Percentiles rank a stretch among this genome's conserved stretches.
Conservation (phyloP, 2,329 filamentous ascomycete species). For the Hymenoscyphus linearis region DNA sequence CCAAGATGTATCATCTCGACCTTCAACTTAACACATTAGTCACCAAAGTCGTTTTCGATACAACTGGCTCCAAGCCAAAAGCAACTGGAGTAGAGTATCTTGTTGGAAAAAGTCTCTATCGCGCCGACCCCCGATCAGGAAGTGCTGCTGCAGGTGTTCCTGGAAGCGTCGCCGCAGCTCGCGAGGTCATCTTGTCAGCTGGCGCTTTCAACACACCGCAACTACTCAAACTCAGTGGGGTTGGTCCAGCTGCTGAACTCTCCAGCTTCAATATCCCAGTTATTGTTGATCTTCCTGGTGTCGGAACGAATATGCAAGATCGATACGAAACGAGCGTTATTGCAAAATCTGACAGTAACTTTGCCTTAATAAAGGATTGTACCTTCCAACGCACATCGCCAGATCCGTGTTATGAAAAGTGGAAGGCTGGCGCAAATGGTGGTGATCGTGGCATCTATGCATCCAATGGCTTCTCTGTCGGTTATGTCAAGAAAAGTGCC, state of each 20-base stretch:
- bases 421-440: slow-evolving; percentile 17
- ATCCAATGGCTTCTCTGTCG: slow-evolving; percentile 49
- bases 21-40: slow-evolving; percentile 28
- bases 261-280: slow-evolving; percentile 42
- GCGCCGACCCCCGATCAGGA: slow-evolving; percentile 38
- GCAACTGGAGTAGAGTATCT: slow-evolving; percentile 40
- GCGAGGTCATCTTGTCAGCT: slow-evolving; percentile 44
- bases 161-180: slow-evolving; percentile 30
- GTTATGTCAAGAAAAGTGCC: slow-evolving; percentile 28
- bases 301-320: slow-evolving; percentile 54
- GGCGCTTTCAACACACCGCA: slow-evolving; percentile 43
- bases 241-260: slow-evolving; percentile 38
- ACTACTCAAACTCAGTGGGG: slow-evolving; percentile 41
- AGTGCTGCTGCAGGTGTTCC: slow-evolving; percentile 13
- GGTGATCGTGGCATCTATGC: slow-evolving; percentile 20
- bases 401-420: slow-evolving; percentile 11
- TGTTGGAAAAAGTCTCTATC: slow-evolving; percentile 38
- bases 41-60: slow-evolving; percentile 37
- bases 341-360: slow-evolving; percentile 37
- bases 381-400: slow-evolving; percentile 33
- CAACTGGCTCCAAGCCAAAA: slow-evolving; percentile 22
- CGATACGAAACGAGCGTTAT: slow-evolving; percentile 45
- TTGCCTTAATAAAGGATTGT: slow-evolving; percentile 34
- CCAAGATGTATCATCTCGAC: slow-evolving; percentile 17
- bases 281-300: slow-evolving; percentile 45